Evolutionary conservation across 2,329 filamentous ascomycete genomes (phyloP), one percentile per base, ranked within the genome.

Genomic region (Westerdykella aurantiaca): DNA sequence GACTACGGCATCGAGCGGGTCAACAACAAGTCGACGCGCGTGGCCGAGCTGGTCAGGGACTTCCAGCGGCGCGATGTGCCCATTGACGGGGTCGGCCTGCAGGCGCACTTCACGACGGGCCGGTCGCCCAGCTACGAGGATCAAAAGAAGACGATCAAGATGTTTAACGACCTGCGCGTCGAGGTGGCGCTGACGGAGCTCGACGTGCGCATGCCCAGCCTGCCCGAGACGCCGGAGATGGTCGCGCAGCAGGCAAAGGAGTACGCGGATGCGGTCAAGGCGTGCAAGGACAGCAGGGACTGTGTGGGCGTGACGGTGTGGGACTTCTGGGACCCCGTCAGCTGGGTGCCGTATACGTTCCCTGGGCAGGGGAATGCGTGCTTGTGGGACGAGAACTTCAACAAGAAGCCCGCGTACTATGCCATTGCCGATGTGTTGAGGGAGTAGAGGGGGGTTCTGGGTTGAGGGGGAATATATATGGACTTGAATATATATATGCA

Each of bases 151-250:
- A 62, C 72, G 12, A 74, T 81, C 44, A 52, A 68, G 38, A 66
- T 72, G 34, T 83, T 79, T 66, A 70, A 72, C 2, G 64, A 68
- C 1, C 70, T 78, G 1, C 72, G 72, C 5, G 63, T 80, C 4
- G 79, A 83, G 46, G 75, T 81, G 4, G 78, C 78, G 5, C 72
- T 80, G 57, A 83, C 80, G 1, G 80, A 83, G 66, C 67, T 83
- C 17, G 80, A 83, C 56, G 76, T 83, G 47, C 70, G 79, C 43
- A 56, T 58, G 1, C 58, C 56, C 5, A 13, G 9, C n/a, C 59
- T 80, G 11, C 77, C 79, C 0, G 61, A 73, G 3, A 70, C 64
- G 3, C 55, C 60, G 1, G 56, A 66, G 1, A 68, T 67, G 23
- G 58, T 72, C 14, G 57, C 61, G 13, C 68, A 70, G 21, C 79